Base-by-base conservation (phyloP, 2,329 filamentous ascomycete species). In the Arthrobotrys conoides region DNA sequence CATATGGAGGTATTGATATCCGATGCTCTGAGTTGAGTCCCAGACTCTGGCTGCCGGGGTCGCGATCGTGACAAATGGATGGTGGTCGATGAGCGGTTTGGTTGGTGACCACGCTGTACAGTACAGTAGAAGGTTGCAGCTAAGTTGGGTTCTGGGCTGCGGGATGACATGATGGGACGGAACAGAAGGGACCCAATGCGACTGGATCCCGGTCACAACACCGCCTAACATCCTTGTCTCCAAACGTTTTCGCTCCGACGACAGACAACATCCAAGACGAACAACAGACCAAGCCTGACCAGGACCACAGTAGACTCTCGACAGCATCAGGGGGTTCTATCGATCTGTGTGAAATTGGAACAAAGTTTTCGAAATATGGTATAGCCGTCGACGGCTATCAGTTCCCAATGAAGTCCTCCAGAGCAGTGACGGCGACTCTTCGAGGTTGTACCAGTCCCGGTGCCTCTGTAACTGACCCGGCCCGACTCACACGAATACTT, bases 31-130 rank as follows among this genome's bases (percentile, higher is more conserved):
- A 51, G 27, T 9, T 46, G 18, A 41, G 8, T 30, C 49, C 16
- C 18, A 14, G 49, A 22, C 10, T 53, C 27, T 51, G 27, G 5
- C 20, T 22, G 18, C 33, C 46, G 30, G 24, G 24, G 36, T 49
- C 16, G 33, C 18, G 69, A 61, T 51, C 10, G 36, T 41, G 57
- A 5, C 24, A 55, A 18, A 30, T 5, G 51, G 51, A 41, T 44
- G 38, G n/a, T 22, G 30, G 30, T 38, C 22, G 55, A 55, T 49
- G 41, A 27, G n/a, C 46, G 22, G 66, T 22, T 24, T 51, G 18
- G 18, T 51, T 51, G 44, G 44, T 70, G 73, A 77, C 66, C 73
- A 77, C 73, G 73, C 73, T 77, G 73, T 24, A n/a, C 61, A 36
- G 33, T 36, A n/a, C 8, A 30, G 6, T 30, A 3, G 33, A 36